phyloP scores from a whole-genome alignment of 306 rosid genomes.

The Sesbania bispinosa region DNA sequence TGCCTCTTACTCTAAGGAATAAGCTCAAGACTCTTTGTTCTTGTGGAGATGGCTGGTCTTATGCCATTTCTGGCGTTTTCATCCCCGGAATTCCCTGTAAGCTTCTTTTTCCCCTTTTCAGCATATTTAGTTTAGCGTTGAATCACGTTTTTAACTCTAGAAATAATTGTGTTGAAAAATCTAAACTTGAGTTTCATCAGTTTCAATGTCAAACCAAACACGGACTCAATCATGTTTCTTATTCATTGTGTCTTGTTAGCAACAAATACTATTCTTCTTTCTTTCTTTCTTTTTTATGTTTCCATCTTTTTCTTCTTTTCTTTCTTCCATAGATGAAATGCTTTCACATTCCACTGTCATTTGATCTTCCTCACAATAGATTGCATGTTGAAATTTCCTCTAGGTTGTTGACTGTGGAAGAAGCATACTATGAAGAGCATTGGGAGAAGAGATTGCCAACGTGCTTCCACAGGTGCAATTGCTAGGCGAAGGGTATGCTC shows the following conservation, averaged over 20 bases:
- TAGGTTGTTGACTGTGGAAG: constrained; percentile 61
- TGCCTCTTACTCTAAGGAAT: constrained; percentile 29
- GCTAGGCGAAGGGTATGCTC: constrained; percentile 65
- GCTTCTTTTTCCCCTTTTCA: neutral
- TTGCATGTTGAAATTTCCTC: constrained; percentile 20
- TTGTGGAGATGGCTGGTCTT: constrained; percentile 56
- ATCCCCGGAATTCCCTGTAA: constrained; percentile 59
- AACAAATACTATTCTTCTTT: too few species aligned
- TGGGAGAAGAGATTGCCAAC: constrained; percentile 33
- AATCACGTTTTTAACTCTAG: too few species aligned
- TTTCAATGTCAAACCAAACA: too few species aligned
- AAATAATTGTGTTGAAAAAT: too few species aligned
- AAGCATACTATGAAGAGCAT: constrained; percentile 47
- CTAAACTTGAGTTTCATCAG: too few species aligned
- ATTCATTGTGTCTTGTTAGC: too few species aligned
- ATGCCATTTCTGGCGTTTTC: constrained; percentile 69
- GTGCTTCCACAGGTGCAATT: constrained; percentile 49
- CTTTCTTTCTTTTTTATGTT: too few species aligned
- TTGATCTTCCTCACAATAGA: constrained; percentile 12
- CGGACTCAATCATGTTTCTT: too few species aligned
- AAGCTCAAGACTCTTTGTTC: constrained; percentile 48
- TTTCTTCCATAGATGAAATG: too few species aligned
- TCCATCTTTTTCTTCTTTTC: too few species aligned
- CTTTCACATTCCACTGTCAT: neutral
- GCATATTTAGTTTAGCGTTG: too few species aligned